These are phyloP conservation scores for Microascus cirrosus DNA, from an alignment of 2,329 filamentous ascomycete species.

Conservation along the genomic window DNA sequence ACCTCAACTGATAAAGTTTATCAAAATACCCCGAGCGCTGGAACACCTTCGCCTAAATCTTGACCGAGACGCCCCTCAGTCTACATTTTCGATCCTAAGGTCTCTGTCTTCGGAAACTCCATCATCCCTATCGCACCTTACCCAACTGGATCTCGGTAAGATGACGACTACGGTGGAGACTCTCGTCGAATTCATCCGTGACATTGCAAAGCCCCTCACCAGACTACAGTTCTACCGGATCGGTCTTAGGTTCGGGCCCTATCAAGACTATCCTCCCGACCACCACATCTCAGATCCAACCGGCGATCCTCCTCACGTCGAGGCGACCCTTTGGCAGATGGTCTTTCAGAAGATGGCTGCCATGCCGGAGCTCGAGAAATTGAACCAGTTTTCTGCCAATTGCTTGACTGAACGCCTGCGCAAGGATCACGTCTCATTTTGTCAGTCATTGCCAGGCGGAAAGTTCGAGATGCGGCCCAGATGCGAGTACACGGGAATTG, in stretches of 20 bases:
- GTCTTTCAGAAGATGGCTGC: background rate
- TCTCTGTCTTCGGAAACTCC: background rate
- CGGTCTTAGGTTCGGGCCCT: background rate
- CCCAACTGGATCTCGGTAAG: conserved; percentile 2
- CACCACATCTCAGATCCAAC: background rate
- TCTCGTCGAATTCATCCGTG: background rate
- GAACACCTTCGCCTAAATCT: conserved; percentile 3
- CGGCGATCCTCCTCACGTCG: background rate
- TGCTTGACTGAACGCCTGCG: background rate
- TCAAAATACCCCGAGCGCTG: background rate
- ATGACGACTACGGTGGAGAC: background rate
- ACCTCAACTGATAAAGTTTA: background rate
- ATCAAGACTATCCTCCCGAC: background rate
- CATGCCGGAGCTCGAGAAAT: background rate
- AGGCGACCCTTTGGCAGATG: background rate
- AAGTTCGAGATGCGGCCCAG: background rate
- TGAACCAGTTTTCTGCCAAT: background rate
- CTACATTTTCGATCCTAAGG: background rate
- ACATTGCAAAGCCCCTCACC: background rate
- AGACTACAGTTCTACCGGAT: background rate
- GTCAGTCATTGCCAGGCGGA: background rate
- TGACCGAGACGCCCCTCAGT: background rate
- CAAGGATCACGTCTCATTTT: background rate
- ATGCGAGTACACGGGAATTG: background rate
- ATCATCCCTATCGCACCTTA: background rate